Conservation (phyloP, 2,329 filamentous ascomycete species). For the Plenodomus tracheiphilus region DNA sequence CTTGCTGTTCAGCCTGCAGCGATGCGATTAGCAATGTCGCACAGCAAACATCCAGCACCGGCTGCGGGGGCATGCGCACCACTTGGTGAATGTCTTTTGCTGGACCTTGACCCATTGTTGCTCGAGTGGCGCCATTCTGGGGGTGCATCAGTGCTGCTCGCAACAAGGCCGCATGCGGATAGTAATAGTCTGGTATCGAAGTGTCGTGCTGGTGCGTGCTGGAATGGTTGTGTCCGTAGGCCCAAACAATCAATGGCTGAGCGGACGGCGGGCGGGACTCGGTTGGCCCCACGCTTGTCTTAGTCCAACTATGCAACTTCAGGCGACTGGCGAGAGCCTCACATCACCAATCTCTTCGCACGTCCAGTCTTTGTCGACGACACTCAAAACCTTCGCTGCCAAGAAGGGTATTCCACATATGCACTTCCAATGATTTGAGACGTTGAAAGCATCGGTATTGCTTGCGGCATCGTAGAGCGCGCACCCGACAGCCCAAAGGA, state of each 20-base stretch:
- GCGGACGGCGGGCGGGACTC: constrained; percentile 26
- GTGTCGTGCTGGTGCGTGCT: constrained; percentile 20
- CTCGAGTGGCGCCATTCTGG: constrained; percentile 54
- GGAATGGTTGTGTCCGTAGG: constrained; percentile 27
- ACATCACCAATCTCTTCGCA: background rate
- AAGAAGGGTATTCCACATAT: background rate
- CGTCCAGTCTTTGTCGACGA: constrained; percentile 10
- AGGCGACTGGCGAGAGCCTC: background rate
- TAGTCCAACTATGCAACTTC: constrained; percentile 1
- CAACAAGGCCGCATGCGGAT: constrained; percentile 18
- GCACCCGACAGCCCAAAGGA: background rate
- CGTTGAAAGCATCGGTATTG: background rate
- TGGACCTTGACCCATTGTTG: constrained; percentile 77
- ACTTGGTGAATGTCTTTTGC: constrained; percentile 99
- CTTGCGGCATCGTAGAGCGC: background rate
- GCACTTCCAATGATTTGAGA: background rate
- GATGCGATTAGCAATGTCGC: constrained; percentile 24
- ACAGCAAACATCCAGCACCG: constrained; percentile 6
- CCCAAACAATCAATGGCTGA: constrained; percentile 36
- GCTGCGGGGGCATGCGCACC: constrained; percentile 55
- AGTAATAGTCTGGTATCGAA: constrained; percentile 25
- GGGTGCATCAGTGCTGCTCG: constrained; percentile 31
- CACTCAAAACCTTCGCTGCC: background rate
- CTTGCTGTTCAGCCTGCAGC: constrained; percentile 88
- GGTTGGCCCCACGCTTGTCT: constrained; percentile 16